These are phyloP conservation scores for Ogataea wickerhamii DNA, from an alignment of 805 yeast genomes.

Conservation along the genomic window DNA sequence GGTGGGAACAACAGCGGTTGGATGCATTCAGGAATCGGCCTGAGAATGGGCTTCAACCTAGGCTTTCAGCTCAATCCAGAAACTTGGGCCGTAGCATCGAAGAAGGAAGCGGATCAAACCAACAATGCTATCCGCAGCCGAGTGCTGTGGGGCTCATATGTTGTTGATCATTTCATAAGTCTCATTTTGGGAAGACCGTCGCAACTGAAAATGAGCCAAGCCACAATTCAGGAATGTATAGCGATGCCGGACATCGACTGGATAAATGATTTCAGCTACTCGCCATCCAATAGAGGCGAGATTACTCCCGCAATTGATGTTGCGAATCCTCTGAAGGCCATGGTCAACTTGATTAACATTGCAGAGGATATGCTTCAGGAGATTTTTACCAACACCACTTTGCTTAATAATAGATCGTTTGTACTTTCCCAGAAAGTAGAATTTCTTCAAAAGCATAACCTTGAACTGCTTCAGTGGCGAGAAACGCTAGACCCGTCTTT, in stretches of 20 bases:
- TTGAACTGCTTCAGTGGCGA: slow-evolving; percentile 46
- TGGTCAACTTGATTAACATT: slow-evolving; percentile 40
- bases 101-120: slow-evolving; percentile 36
- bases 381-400: slow-evolving; percentile 28
- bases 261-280: slow-evolving; percentile 41
- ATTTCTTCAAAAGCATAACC: slow-evolving; percentile 39
- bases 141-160: slow-evolving; percentile 64
- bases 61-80: slow-evolving; percentile 62
- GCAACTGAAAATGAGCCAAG: slow-evolving; percentile 49
- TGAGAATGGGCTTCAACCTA: slow-evolving; percentile 61
- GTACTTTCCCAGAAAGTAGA: slow-evolving; percentile 3
- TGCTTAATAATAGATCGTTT: background rate
- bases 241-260: slow-evolving; percentile 59
- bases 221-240: slow-evolving; percentile 57
- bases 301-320: slow-evolving; percentile 29
- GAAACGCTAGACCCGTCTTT: slow-evolving; percentile 44
- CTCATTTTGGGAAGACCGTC: slow-evolving; percentile 58
- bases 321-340: slow-evolving; percentile 40
- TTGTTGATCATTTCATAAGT: slow-evolving; percentile 62
- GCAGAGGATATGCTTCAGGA: slow-evolving; percentile 45
- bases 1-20: slow-evolving; percentile 59
- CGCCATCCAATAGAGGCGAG: slow-evolving; percentile 10
- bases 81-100: slow-evolving; percentile 47
- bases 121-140: slow-evolving; percentile 56
- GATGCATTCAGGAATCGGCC: slow-evolving; percentile 60